Conservation (phyloP, 2,329 filamentous ascomycete genomes). For the Pseudocercospora vitis region DNA sequence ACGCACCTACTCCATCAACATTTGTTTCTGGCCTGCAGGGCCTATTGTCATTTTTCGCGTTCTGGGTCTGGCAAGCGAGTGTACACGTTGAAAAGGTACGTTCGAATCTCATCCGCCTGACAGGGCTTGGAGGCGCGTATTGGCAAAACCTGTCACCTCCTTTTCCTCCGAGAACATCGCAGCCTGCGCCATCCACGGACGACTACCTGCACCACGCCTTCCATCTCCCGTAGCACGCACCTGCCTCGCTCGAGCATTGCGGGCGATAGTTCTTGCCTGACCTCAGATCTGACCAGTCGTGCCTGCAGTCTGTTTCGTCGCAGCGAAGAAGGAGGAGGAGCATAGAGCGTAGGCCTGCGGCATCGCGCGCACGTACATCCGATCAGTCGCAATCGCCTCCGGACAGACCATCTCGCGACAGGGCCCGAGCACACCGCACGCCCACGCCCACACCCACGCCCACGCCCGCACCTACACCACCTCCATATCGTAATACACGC, state of each 20-base stretch:
- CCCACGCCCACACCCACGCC: conserved; percentile 18
- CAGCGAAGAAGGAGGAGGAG: too few species aligned
- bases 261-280: conserved; percentile 7
- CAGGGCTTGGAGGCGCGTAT: conserved; percentile 4
- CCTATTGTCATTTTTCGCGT: conserved; percentile 7
- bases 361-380: conserved; percentile 13
- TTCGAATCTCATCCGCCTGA: conserved; percentile 1
- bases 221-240: conserved; percentile 9
- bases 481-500: conserved; percentile 9
- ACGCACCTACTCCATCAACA: conserved; percentile 17
- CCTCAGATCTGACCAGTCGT: conserved; percentile 12
- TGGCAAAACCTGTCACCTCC: conserved; percentile 13
- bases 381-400: conserved; percentile 10
- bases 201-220: conserved; percentile 7
- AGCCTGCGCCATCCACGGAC: conserved; percentile 7
- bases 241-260: conserved; percentile 6
- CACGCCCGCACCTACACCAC: conserved; percentile 10
- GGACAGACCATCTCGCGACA: conserved; percentile 29
- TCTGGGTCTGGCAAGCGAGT: conserved; percentile 2
- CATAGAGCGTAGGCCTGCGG: conserved; percentile 16
- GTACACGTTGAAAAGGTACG: conserved; percentile 12
- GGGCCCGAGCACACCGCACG: conserved; percentile 15
- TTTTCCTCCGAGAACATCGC: conserved; percentile 13
- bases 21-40: conserved; percentile 11
- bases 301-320: conserved; percentile 5